Conservation (phyloP, 2,329 filamentous ascomycete genomes). For the Xylaria sp. region DNA sequence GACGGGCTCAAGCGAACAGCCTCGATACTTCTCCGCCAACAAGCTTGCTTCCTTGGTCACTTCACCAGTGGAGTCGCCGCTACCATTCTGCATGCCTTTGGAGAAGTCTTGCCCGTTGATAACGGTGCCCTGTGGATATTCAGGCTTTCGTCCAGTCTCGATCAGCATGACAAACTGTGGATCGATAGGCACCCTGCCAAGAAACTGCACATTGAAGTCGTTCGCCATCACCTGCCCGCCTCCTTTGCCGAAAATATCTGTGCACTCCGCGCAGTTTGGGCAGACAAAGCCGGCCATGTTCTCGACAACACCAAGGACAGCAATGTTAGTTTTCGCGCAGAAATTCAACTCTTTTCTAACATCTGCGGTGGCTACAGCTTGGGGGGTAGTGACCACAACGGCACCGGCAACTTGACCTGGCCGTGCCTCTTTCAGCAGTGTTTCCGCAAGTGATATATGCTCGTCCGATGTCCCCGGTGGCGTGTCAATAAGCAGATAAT, state of each 20-base stretch:
- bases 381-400: constrained; percentile 93
- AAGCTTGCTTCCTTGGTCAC: constrained; percentile 47
- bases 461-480: constrained; percentile 96
- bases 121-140: constrained; percentile 71
- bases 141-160: constrained; percentile 71
- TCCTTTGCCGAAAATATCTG: constrained; percentile 90
- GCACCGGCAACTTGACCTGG: constrained; percentile 80
- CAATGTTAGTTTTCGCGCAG: constrained; percentile 80
- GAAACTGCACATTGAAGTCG: constrained; percentile 82
- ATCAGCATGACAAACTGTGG: constrained; percentile 88
- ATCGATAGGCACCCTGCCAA: constrained; percentile 90
- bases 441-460: constrained; percentile 93
- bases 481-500: constrained; percentile 93
- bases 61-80: constrained; percentile 33
- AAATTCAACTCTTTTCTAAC: constrained; percentile 96
- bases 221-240: constrained; percentile 88
- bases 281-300: constrained; percentile 97
- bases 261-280: constrained; percentile 80
- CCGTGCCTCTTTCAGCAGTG: constrained; percentile 67
- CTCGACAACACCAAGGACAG: constrained; percentile 87
- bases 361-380: constrained; percentile 90
- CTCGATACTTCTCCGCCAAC: constrained; percentile 73
- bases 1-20: constrained; percentile 72
- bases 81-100: constrained; percentile 39
- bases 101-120: constrained; percentile 63